These are phyloP conservation scores for Leccinum sublutescens DNA, from an alignment of 768 basidiomycete genomes.

Conservation along the genomic window DNA sequence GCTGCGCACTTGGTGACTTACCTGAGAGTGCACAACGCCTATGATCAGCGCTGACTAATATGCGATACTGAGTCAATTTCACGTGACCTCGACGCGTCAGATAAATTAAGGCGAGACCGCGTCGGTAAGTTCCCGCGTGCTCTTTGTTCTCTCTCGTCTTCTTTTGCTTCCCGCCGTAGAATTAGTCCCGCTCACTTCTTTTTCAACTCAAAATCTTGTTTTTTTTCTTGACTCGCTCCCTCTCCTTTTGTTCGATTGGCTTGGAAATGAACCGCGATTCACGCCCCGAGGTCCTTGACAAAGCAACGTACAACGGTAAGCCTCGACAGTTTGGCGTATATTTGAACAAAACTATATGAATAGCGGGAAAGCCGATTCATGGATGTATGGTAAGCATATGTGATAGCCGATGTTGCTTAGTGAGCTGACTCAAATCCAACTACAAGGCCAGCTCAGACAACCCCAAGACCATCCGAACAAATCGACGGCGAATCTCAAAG, in stretches of 20 bases:
- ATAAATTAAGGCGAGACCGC: conserved; percentile 23
- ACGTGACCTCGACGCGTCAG: conserved; percentile 30
- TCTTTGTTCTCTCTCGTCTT: conserved; percentile 29
- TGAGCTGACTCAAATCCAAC: conserved; percentile 1
- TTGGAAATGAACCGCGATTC: conserved; percentile 32
- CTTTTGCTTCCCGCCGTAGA: conserved; percentile 29
- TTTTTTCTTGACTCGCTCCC: conserved; percentile 11
- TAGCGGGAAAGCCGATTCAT: conserved; percentile 6
- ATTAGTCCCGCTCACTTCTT: conserved; percentile 11
- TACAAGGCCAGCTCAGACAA: conserved; percentile 15
- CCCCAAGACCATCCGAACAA: conserved; percentile 7
- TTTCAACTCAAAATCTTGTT: background rate
- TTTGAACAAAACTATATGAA: background rate
- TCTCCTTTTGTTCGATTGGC: conserved; percentile 15
- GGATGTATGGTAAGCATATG: conserved; percentile 11
- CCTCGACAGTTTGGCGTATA: background rate
- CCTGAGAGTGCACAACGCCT: conserved; percentile 2
- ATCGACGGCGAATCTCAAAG: background rate
- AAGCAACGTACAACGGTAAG: conserved; percentile 32
- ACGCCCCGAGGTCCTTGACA: conserved; percentile 45
- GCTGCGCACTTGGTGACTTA: background rate
- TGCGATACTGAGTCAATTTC: conserved; percentile 10
- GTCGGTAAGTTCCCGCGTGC: conserved; percentile 24
- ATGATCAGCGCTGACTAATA: background rate
- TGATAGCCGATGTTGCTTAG: background rate